These are phyloP conservation scores for Neospermospora avenae DNA, from an alignment of 2,329 filamentous ascomycete species.

Conservation along the genomic window DNA sequence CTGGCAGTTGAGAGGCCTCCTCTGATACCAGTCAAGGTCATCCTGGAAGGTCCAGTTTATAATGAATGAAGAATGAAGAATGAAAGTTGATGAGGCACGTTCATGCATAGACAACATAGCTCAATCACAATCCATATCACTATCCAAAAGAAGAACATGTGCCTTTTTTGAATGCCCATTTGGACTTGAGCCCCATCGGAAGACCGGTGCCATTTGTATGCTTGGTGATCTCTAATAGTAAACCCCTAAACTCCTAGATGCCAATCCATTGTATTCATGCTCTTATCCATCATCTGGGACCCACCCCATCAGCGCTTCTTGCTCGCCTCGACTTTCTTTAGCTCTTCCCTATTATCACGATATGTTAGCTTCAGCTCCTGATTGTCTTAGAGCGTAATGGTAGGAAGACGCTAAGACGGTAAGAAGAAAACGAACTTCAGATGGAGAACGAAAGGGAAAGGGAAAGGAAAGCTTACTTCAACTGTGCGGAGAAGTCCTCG, in stretches of 20 bases:
- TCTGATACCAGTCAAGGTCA: conserved; percentile 34
- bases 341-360: conserved; percentile 64
- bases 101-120: conserved; percentile 25
- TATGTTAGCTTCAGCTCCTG: too few relatives aligned
- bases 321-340: conserved; percentile 85
- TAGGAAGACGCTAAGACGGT: too few relatives aligned
- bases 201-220: conserved; percentile 28
- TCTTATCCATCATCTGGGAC: conserved; percentile 22
- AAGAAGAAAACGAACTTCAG: too few relatives aligned
- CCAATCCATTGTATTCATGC: conserved; percentile 22
- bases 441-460: not conserved
- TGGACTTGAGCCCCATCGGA: conserved; percentile 16
- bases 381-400: too few relatives aligned
- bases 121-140: conserved; percentile 18
- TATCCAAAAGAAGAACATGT: too few relatives aligned
- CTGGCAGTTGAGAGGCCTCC: conserved; percentile 20
- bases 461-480: conserved; percentile 65
- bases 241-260: conserved; percentile 26
- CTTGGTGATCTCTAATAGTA: conserved; percentile 24
- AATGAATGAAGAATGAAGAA: conserved; percentile 17
- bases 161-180: too few relatives aligned
- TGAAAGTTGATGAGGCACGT: conserved; percentile 20
- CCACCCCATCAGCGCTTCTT: conserved; percentile 55
- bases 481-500: conserved; percentile 92
- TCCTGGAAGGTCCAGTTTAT: conserved; percentile 30